Evolutionary conservation across 441 rosid species (phyloP), one percentile per base, ranked within the genome.

Genomic region (Pelargonium cotyledonis): DNA sequence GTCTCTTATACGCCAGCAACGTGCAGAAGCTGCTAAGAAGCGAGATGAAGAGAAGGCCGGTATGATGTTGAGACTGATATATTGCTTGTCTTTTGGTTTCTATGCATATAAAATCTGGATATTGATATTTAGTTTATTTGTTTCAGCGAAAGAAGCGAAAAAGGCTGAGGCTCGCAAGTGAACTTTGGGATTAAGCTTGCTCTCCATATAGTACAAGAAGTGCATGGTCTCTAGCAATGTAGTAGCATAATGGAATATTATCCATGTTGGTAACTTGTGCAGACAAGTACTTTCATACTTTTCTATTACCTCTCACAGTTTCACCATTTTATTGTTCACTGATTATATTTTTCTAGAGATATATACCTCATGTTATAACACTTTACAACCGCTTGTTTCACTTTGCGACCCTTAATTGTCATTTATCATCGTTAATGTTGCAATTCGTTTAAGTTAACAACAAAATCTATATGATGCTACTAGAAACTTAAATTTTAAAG

Each of bases 21-120:
- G 99, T 81, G 98, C 84, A 66, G 96, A 91, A 75, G 95, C 99
- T 63, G 90, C 98, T 16, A 92, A 73, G 71, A 91, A 86, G 81
- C 84, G 97, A 46, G 99, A 90, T 72, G 99, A 95, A 77, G 97
- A 95, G 78, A 95, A 88, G 78, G 91, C 96, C 26, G 26, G 26
- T 23, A 23, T 23, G 26, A 23, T 23, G 21, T 18, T 11, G 57
- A 10, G 8, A 60, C 67, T 47, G 29, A 46, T 58, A 8, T 43
- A 4, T 0, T 71, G 18, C 11, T 65, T 29, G 26, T 57, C 5
- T 12, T 1, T 19, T n/a, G 15, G 53, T 61, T 8, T 51, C 61
- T 49, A 15, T 18, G 15, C 3, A 6, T 31, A 11, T 3, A 31
- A 16, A 64, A 16, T 21, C 65, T 12, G 62, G 70, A 61, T 73